Evolutionary conservation across 2,329 filamentous ascomycete genomes (phyloP), one percentile per base, ranked within the genome.

Genomic region (Penicillium nordicum): DNA sequence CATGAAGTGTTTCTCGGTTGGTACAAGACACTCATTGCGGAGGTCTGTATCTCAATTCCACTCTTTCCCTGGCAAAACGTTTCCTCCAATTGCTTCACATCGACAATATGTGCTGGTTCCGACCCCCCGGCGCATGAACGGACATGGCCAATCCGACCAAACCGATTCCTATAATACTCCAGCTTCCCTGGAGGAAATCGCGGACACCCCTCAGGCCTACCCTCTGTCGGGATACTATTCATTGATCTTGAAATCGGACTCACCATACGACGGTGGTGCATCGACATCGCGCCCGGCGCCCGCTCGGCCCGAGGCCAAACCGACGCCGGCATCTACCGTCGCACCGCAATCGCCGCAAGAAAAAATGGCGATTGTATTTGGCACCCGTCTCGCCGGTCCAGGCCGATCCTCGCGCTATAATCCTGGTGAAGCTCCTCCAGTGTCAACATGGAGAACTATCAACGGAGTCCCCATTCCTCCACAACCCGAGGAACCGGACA

Each of bases 401-500:
- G 82, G 83, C 67, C 81, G 88, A 40, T 82, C 82, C 60, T 83
- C 85, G 57, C 82, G 84, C 40, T 76, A 74, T 54, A 71, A 72
- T 40, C 74, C 85, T 6, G 81, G 80, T 3, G 80, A 84, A 43
- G 81, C 85, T 36, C 77, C 84, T 12, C 77, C 81, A 14, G 79
- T 83, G 59, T 85, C 85, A 48, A 83, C 79, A 9, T 79, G 85
- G 58, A 73, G 70, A 53, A 77, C 73, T 1, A 79, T 97, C 53
- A 92, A 89, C 1, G 93, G 92, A 4, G 83, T 97, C 1, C 76
- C 85, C 18, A 88, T 97, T 5, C 94, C 94, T 2, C 92, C 92
- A 0, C 84, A 84, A 46, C 94, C 94, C 1, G 82, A 85, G 46
- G 93, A 99, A 75, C 94, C 94, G 4, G 94, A 97, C 68, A 97